phyloP scores from a whole-genome alignment of 208 protist genomes.

The Leishmania tarentolae region DNA sequence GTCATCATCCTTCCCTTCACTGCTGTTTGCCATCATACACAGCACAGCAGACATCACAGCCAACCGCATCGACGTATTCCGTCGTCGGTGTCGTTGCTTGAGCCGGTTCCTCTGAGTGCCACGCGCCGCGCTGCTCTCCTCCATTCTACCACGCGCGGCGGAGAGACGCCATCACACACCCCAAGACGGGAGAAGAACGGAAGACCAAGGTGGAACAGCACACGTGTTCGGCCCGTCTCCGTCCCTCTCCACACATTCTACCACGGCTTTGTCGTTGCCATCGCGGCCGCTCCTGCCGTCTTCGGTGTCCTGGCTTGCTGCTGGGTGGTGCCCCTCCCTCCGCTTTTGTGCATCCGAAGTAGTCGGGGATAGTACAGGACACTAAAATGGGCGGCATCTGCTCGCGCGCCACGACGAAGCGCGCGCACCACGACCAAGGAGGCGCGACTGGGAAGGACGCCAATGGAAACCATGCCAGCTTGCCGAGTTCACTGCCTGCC shows the following conservation, averaged over 20 bases:
- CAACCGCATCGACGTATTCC: too few species aligned
- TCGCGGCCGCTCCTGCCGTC: background rate
- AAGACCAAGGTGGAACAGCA: background rate
- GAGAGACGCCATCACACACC: too few species aligned
- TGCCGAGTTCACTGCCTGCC: background rate
- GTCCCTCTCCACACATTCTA: background rate
- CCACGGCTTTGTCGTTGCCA: background rate
- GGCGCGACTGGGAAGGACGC: background rate
- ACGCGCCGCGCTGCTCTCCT: too few species aligned
- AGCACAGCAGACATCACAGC: too few species aligned
- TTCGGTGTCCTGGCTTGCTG: background rate
- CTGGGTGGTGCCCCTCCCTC: background rate
- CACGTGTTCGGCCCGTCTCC: background rate
- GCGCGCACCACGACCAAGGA: background rate
- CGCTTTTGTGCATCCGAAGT: background rate
- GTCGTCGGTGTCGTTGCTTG: too few species aligned
- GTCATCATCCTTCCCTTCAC: background rate
- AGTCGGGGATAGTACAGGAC: background rate
- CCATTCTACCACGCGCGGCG: too few species aligned
- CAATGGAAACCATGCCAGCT: background rate
- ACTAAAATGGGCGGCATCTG: constrained; percentile 24
- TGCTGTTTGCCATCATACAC: background rate
- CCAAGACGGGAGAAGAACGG: too few species aligned
- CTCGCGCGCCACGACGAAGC: constrained; percentile 18
- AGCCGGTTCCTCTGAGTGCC: too few species aligned